Conservation (phyloP, 257 asterid species). For the Solanum okadae region DNA sequence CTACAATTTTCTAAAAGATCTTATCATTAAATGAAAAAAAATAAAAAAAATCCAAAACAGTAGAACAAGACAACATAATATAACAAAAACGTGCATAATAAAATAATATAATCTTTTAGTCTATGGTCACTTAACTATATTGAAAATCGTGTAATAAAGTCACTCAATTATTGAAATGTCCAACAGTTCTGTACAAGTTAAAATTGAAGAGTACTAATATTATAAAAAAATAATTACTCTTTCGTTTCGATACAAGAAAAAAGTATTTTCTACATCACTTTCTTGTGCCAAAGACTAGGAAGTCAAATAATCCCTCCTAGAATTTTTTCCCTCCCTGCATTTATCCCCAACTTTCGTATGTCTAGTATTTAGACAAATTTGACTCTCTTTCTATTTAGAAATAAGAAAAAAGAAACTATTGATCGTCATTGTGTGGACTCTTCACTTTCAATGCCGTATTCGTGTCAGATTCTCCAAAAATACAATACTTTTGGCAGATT, state of each 20-base stretch:
- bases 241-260: background rate
- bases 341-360: background rate
- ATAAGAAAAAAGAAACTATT: background rate
- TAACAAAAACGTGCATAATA: background rate
- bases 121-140: background rate
- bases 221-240: background rate
- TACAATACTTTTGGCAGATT: accelerated
- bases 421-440: background rate
- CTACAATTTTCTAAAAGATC: background rate
- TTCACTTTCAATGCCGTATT: no score
- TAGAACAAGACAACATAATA: background rate
- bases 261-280: background rate
- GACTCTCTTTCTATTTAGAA: background rate
- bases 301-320: background rate
- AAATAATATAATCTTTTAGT: background rate
- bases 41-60: background rate
- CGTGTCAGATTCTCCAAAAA: no score
- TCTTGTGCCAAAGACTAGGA: background rate
- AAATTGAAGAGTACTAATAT: background rate
- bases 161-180: background rate
- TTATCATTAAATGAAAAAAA: background rate
- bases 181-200: background rate
- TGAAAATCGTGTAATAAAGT: background rate
- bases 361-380: background rate
- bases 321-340: no score